phyloP scores from a whole-genome alignment of 2,329 filamentous ascomycete species.

The Verticillium klebahnii region DNA sequence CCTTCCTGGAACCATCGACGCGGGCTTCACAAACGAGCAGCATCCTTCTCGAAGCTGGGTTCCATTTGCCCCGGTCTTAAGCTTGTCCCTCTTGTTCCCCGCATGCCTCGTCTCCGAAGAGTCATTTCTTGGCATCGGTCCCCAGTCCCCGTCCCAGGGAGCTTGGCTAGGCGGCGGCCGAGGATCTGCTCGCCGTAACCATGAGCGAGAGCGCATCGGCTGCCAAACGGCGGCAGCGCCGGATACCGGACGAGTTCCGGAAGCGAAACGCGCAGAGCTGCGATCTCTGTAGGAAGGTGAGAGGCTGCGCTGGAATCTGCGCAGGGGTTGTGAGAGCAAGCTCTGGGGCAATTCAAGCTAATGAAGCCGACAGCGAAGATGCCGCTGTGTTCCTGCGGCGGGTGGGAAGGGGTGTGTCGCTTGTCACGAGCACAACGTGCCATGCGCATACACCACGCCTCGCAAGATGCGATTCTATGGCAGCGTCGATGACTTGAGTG shows the following conservation, averaged over 20 bases:
- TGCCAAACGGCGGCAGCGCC: slow-evolving; percentile 22
- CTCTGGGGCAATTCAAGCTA: no score
- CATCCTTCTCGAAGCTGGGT: neutral
- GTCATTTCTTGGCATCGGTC: neutral
- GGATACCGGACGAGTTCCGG: slow-evolving; percentile 28
- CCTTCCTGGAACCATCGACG: neutral
- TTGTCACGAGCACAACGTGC: slow-evolving; percentile 25
- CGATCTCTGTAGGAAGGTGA: slow-evolving; percentile 28
- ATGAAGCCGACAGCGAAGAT: slow-evolving; percentile 21
- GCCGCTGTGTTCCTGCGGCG: slow-evolving; percentile 26
- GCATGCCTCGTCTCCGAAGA: neutral
- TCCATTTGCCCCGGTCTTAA: neutral
- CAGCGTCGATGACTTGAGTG: slow-evolving; percentile 29
- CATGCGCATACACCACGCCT: slow-evolving; percentile 27
- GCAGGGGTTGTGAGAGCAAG: neutral
- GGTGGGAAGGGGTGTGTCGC: slow-evolving; percentile 24
- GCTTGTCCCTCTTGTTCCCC: neutral
- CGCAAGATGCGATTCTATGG: slow-evolving; percentile 32
- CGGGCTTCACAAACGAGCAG: neutral
- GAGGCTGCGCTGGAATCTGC: neutral
- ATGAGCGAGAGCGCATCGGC: slow-evolving; percentile 8
- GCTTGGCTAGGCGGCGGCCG: neutral
- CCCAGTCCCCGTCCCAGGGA: neutral
- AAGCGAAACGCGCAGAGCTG: slow-evolving; percentile 30
- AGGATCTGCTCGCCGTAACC: neutral